phyloP scores from a whole-genome alignment of 179 eudicot genomes.

The Drosera spatulata region DNA sequence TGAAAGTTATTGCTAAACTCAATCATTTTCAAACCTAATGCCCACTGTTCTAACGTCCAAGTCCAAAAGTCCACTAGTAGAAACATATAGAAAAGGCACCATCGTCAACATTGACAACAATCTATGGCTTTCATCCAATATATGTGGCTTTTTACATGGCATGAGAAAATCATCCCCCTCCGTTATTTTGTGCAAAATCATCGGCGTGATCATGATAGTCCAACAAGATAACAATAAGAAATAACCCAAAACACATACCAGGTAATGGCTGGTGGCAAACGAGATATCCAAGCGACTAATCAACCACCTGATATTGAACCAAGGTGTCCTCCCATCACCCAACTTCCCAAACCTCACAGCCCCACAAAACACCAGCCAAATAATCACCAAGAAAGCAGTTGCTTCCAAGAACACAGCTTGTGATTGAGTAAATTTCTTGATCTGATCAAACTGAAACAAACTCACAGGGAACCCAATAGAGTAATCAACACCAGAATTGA shows the following conservation, averaged over 20 bases:
- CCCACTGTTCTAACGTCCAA: too few relatives aligned
- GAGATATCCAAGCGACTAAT: conserved; percentile 78
- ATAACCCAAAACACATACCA: conserved; percentile 24
- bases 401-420: conserved; percentile 81
- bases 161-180: too few relatives aligned
- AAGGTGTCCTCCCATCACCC: conserved; percentile 45
- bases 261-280: conserved; percentile 86
- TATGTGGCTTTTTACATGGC: too few relatives aligned
- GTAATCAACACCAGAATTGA: conserved; percentile 58
- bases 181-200: too few relatives aligned
- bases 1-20: too few relatives aligned
- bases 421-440: conserved; percentile 64
- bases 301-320: conserved; percentile 92
- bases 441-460: conserved; percentile 56
- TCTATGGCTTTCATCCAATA: too few relatives aligned
- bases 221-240: not conserved
- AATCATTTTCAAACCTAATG: too few relatives aligned
- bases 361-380: conserved; percentile 61
- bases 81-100: too few relatives aligned
- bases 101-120: too few relatives aligned
- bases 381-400: conserved; percentile 39
- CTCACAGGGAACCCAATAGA: conserved; percentile 44
- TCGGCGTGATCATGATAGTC: too few relatives aligned
- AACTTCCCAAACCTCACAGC: conserved; percentile 42
- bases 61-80: too few relatives aligned